A percentile compares a stretch with the other conserved stretches of the same genome.
Conservation (phyloP, 305 asterid species). For the Rubia occidens region DNA sequence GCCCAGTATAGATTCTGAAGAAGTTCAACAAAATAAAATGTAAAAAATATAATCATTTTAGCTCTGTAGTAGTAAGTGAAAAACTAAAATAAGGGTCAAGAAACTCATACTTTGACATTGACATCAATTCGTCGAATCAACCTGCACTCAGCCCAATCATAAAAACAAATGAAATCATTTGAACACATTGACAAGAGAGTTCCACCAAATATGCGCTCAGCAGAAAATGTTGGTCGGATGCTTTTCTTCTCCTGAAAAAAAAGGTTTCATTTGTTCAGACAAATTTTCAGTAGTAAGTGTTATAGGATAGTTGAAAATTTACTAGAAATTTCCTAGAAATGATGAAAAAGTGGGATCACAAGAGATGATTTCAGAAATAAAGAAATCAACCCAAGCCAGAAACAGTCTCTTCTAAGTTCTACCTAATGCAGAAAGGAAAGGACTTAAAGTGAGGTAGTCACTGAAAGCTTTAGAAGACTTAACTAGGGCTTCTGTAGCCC, state of each 20-base stretch:
- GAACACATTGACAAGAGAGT: conserved; percentile 85
- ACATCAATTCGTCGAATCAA: conserved; percentile 89
- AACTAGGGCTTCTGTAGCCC: neutral
- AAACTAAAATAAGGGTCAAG: neutral
- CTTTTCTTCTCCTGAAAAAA: conserved; percentile 89
- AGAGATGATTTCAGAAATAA: conserved; percentile 5
- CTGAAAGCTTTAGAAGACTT: neutral
- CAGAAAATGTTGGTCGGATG: conserved; percentile 92
- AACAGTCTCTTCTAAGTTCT: neutral
- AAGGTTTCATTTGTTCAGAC: conserved; percentile 20
- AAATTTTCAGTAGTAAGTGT: conserved; percentile 3
- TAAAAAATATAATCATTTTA: conserved; percentile 6
- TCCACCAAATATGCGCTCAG: conserved; percentile 91
- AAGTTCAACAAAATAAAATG: neutral
- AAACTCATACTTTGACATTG: conserved; percentile 59
- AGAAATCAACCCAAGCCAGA: neutral
- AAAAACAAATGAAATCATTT: conserved; percentile 88
- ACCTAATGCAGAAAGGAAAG: conserved; percentile 1
- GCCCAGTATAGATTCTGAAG: conserved; percentile 99
- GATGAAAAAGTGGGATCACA: neutral
- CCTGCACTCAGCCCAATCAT: conserved; percentile 95
- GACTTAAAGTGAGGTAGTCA: neutral
- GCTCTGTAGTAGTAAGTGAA: neutral
- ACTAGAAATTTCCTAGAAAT: no score
- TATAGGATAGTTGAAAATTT: no score